A percentile compares a stretch with the other conserved stretches of the same genome.
phyloP scores from a whole-genome alignment of 108 stramenopile species.

The Fistulifera pelliculosa region DNA sequence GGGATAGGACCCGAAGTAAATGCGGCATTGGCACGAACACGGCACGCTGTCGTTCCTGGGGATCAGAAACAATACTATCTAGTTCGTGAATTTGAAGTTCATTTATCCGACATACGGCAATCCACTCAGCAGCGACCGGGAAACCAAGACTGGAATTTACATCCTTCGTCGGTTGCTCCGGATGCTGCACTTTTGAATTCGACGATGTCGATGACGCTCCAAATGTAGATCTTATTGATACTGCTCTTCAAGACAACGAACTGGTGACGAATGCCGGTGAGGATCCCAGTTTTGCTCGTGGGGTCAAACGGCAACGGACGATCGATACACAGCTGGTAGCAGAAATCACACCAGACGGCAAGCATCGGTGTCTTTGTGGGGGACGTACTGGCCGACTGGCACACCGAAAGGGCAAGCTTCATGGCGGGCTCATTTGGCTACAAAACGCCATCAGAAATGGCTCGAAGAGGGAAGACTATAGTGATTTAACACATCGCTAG shows the following conservation, averaged over 20 bases:
- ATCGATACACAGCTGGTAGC: background rate
- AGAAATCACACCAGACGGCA: slow-evolving; percentile 12
- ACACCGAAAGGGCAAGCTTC: slow-evolving; percentile 11
- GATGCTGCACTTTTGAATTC: too few relatives aligned
- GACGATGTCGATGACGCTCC: too few relatives aligned
- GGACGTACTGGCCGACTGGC: slow-evolving; percentile 10
- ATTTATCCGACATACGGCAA: slow-evolving; percentile 24
- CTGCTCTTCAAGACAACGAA: background rate
- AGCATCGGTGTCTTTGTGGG: slow-evolving; percentile 22
- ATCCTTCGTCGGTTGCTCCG: background rate
- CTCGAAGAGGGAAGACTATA: slow-evolving; percentile 12
- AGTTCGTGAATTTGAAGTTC: slow-evolving; percentile 34
- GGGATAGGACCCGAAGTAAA: slow-evolving; percentile 37
- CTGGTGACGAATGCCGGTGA: background rate
- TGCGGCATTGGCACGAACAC: slow-evolving; percentile 26
- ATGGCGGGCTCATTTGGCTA: slow-evolving; percentile 21
- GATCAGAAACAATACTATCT: slow-evolving; percentile 28
- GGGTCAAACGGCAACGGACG: background rate
- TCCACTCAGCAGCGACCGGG: too few relatives aligned
- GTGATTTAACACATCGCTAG: too few relatives aligned
- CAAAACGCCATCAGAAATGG: slow-evolving; percentile 31
- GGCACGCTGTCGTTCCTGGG: slow-evolving; percentile 11
- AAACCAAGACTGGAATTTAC: background rate
- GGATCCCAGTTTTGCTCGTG: too few relatives aligned
- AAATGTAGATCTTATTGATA: too few relatives aligned